phyloP scores from a whole-genome alignment of 1,284 basidiomycete species.

The Microbotryum lychnidis-dioicae region DNA sequence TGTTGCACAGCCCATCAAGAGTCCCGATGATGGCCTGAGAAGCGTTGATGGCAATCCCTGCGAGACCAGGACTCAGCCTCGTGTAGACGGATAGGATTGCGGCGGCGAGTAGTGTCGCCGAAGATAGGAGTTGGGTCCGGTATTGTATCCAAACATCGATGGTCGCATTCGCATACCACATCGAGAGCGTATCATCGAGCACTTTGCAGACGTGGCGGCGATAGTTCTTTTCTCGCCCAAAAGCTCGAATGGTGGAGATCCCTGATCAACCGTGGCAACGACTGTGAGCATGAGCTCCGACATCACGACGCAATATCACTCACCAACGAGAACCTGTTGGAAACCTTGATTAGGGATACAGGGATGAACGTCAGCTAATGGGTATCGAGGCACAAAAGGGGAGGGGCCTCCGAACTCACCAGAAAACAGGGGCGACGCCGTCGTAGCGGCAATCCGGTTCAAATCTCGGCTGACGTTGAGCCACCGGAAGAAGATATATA shows the following conservation, averaged over 20 bases:
- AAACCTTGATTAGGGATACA: constrained; percentile 2
- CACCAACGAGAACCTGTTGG: constrained; percentile 3
- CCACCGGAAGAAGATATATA: constrained; percentile 33
- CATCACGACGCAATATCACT: background rate
- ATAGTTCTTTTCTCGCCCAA: constrained; percentile 32
- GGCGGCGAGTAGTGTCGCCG: constrained; percentile 19
- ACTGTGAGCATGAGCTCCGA: background rate
- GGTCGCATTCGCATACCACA: constrained; percentile 37
- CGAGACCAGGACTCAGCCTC: constrained; percentile 60
- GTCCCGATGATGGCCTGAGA: constrained; percentile 41
- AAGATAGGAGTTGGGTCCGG: constrained; percentile 22
- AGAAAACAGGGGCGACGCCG: constrained; percentile 37
- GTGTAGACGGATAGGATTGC: constrained; percentile 60
- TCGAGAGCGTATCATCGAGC: constrained; percentile 21
- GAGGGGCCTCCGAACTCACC: too few species aligned
- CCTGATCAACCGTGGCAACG: constrained; percentile 34
- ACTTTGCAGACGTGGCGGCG: constrained; percentile 18
- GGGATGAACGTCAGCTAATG: too few species aligned
- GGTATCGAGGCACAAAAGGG: too few species aligned
- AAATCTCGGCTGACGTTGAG: constrained; percentile 34
- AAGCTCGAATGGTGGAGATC: constrained; percentile 37
- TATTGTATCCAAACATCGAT: constrained; percentile 36
- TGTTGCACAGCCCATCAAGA: constrained; percentile 19
- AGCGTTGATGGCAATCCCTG: constrained; percentile 72
- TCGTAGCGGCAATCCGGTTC: constrained; percentile 38